Evolutionary conservation across 202 grass and related monocot genomes (phyloP).

Genomic region (Alloteropsis angusta): DNA sequence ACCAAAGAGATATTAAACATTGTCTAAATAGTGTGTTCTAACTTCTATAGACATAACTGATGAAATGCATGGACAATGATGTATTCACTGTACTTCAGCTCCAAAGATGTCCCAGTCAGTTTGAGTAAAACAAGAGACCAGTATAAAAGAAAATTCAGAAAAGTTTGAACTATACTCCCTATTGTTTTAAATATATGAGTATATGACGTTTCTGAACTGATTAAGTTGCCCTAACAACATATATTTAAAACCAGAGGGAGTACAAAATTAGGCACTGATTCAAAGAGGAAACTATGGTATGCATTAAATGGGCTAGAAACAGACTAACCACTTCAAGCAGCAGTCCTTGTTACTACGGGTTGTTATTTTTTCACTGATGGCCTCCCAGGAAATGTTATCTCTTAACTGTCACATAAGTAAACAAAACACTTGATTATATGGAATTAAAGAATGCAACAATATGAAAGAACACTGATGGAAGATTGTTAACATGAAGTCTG

Average conservation of each 20-base stretch:
- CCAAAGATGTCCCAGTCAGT: background rate
- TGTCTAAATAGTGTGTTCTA: background rate
- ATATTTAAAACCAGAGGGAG: background rate
- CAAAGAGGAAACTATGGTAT: background rate
- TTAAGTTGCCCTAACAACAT: background rate
- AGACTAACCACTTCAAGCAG: conserved; percentile 60
- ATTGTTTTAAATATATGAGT: background rate
- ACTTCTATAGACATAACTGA: background rate
- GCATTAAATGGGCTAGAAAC: background rate
- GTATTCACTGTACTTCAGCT: background rate
- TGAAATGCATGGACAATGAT: background rate
- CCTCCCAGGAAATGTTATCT: conserved; percentile 82
- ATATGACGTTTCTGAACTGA: background rate
- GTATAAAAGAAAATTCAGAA: background rate
- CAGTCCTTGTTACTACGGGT: conserved; percentile 37
- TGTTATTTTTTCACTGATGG: conserved; percentile 68
- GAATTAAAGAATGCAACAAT: conserved; percentile 10
- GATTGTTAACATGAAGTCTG: background rate
- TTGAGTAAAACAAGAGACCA: background rate
- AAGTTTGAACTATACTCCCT: background rate
- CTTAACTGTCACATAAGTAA: conserved; percentile 49
- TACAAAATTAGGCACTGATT: background rate
- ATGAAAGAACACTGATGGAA: background rate
- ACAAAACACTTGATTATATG: conserved; percentile 1
- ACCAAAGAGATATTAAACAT: background rate